Percentiles rank a stretch among this genome's conserved stretches.
phyloP scores from a whole-genome alignment of 805 yeast genomes.

The Lipomyces japonicus region DNA sequence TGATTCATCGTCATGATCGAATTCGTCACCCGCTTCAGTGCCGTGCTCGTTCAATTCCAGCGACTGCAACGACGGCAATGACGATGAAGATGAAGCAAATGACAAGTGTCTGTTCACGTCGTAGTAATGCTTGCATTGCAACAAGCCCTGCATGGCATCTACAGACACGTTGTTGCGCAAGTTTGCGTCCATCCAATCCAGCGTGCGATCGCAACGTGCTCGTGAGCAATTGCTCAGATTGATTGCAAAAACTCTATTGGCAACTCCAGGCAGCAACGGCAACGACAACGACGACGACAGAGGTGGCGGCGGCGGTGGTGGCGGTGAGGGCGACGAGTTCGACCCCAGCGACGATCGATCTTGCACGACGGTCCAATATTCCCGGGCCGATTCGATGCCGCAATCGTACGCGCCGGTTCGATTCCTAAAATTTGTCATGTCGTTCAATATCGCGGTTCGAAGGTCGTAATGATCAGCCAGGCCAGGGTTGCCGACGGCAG shows the following conservation, averaged over 20 bases:
- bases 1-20: too few species aligned
- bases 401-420: constrained; percentile 19
- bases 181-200: constrained; percentile 19
- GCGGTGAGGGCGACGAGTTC: background rate
- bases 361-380: constrained; percentile 20
- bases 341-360: background rate
- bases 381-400: constrained; percentile 2
- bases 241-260: constrained; percentile 17
- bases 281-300: background rate
- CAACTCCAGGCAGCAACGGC: constrained; percentile 19
- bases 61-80: too few species aligned
- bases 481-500: background rate
- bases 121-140: constrained; percentile 18
- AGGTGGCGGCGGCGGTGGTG: background rate
- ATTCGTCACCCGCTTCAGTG: too few species aligned
- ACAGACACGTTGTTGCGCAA: constrained; percentile 14
- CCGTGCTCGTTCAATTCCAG: too few species aligned
- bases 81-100: too few species aligned
- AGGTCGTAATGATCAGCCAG: background rate
- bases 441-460: constrained; percentile 12
- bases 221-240: constrained; percentile 9
- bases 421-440: constrained; percentile 18
- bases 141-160: constrained; percentile 14
- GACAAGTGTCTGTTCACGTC: too few species aligned
- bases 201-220: constrained; percentile 11